Percentiles rank a stretch among this genome's conserved stretches.
These are phyloP conservation scores for Leccinum barrowsii DNA, from an alignment of 768 basidiomycete genomes.

Conservation along the genomic window DNA sequence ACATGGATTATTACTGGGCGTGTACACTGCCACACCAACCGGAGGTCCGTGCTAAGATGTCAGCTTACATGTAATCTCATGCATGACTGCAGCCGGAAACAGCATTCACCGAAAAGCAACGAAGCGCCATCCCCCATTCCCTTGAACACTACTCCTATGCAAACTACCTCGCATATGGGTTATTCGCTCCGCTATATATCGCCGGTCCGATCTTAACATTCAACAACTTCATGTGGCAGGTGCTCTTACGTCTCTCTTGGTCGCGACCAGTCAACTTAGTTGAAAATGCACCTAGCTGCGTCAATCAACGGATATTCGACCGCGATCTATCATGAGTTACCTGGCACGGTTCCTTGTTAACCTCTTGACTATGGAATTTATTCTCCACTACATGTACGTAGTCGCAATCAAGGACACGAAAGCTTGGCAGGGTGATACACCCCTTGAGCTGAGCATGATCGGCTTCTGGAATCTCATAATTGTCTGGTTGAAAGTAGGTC, in stretches of 20 bases:
- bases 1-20: conserved; percentile 91
- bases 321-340: conserved; percentile 48
- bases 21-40: conserved; percentile 36
- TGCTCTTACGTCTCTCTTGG: conserved; percentile 30
- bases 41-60: conserved; percentile 38
- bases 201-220: conserved; percentile 96
- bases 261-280: neutral
- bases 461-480: conserved; percentile 97
- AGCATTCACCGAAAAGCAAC: conserved; percentile 53
- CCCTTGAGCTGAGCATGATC: conserved; percentile 83
- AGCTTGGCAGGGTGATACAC: conserved; percentile 76
- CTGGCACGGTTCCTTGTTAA: conserved; percentile 65
- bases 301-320: conserved; percentile 47
- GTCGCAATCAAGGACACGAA: conserved; percentile 91
- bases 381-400: conserved; percentile 94
- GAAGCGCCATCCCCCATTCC: conserved; percentile 53
- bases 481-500: conserved; percentile 89
- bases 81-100: conserved; percentile 23
- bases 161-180: conserved; percentile 79
- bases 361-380: conserved; percentile 82
- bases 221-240: conserved; percentile 95
- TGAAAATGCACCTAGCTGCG: conserved; percentile 46
- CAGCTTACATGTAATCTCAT: conserved; percentile 1
- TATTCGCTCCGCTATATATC: conserved; percentile 93
- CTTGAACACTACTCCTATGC: conserved; percentile 57